Evolutionary conservation across 2,329 filamentous ascomycete species (phyloP).

Genomic region (Aspergillus caelatus): DNA sequence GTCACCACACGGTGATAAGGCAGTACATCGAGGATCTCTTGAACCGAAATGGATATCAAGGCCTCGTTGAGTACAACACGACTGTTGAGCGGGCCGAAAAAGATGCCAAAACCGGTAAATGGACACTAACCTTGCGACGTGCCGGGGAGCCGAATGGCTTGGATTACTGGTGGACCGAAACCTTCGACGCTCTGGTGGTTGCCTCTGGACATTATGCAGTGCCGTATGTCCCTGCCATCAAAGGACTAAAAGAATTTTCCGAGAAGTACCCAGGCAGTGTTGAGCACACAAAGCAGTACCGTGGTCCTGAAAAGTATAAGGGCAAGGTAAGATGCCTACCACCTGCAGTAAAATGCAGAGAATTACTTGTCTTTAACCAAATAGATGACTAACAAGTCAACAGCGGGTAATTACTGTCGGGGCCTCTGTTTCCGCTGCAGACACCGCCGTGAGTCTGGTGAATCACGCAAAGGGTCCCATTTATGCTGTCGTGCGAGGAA

Average conservation of each 20-base stretch:
- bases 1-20: constrained; percentile 61
- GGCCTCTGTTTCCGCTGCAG: constrained; percentile 66
- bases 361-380: no score
- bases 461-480: constrained; percentile 52
- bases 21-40: constrained; percentile 61
- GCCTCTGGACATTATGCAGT: constrained; percentile 65
- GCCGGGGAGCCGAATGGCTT: constrained; percentile 29
- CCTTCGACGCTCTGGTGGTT: constrained; percentile 64
- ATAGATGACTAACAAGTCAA: background rate
- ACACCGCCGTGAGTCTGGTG: constrained; percentile 60
- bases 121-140: constrained; percentile 57
- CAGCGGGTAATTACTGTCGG: constrained; percentile 65
- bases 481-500: constrained; percentile 58
- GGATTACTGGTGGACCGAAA: constrained; percentile 66
- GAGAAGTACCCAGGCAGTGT: constrained; percentile 41
- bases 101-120: constrained; percentile 55
- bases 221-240: constrained; percentile 53
- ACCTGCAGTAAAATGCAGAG: background rate
- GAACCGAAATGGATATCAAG: constrained; percentile 56
- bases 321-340: constrained; percentile 29
- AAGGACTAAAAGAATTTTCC: constrained; percentile 45
- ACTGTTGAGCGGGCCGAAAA: constrained; percentile 60
- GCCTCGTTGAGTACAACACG: constrained; percentile 53
- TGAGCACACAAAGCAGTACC: constrained; percentile 47
- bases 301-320: constrained; percentile 42